A percentile compares a stretch with the other conserved stretches of the same genome.
Evolutionary conservation across 257 asterid genomes (phyloP).

Genomic region (Jasminum sambac): DNA sequence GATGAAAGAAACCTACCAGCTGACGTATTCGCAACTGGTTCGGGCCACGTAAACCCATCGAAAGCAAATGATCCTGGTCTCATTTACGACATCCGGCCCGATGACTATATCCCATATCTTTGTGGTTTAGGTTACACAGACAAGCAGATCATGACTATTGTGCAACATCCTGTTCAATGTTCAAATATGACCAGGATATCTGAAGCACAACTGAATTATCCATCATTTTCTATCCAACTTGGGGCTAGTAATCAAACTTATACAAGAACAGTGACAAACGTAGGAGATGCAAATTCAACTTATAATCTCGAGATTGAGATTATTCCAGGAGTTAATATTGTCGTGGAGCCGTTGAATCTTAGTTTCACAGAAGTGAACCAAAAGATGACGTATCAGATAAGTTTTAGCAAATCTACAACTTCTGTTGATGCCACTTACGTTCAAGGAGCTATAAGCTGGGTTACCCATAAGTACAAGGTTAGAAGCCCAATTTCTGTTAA

Average conservation of each 20-base stretch:
- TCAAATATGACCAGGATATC: slow-evolving; percentile 20
- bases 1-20: too few species aligned
- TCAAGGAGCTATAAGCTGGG: slow-evolving; percentile 29
- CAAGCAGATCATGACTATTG: slow-evolving; percentile 21
- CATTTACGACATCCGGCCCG: slow-evolving; percentile 30
- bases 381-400: slow-evolving; percentile 20
- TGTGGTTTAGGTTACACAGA: slow-evolving; percentile 37
- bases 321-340: slow-evolving; percentile 20
- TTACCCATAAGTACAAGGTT: slow-evolving; percentile 14
- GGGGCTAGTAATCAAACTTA: slow-evolving; percentile 15
- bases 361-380: slow-evolving; percentile 23
- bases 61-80: slow-evolving; percentile 38
- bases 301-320: neutral
- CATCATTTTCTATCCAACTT: slow-evolving; percentile 34
- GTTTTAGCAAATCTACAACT: slow-evolving; percentile 16
- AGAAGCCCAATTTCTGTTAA: slow-evolving; percentile 28
- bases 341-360: slow-evolving; percentile 18
- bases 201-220: slow-evolving; percentile 39
- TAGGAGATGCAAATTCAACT: slow-evolving; percentile 28
- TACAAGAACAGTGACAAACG: slow-evolving; percentile 34
- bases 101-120: slow-evolving; percentile 35
- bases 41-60: too few species aligned
- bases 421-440: neutral
- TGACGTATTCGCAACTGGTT: too few species aligned
- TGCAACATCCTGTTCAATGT: slow-evolving; percentile 20